Base-by-base conservation (phyloP, 306 rosid genomes). In the Chamaecrista fasciculata region DNA sequence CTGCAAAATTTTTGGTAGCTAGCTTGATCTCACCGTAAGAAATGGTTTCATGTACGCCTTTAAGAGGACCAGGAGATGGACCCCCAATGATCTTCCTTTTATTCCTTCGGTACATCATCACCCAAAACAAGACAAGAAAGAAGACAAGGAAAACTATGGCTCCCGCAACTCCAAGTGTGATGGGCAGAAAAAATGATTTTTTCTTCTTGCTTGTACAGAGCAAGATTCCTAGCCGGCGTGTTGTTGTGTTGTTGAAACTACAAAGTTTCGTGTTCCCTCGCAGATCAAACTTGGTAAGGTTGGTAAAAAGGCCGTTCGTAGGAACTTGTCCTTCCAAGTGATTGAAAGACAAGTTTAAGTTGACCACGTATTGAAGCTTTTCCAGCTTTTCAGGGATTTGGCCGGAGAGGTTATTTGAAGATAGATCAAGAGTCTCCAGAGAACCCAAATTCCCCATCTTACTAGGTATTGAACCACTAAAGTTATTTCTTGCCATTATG, bases 1-100 rank as follows among this genome's bases (percentile, higher is more conserved):
- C 82, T 15, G 97, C 87, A 82, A 91, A 91, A 52, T 86, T 88
- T 73, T 81, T 79, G 50, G 97, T 91, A 55, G 96, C 97, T 10
- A 83, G 82, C 63, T 66, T 82, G n/a, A 91, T 87, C 39, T 89
- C 97, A 60, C 80, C 74, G 74, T 89, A 89, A 16, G 80, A 40
- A 39, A 79, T 58, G 48, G 51, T 75, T 23, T 74, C 70, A 57
- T 69, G 74, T 4, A 57, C 59, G 9, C 61, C 80, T 11, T 16
- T 75, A 2, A 49, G 50, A 64, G 70, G 61, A 5, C 24, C 8
- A 55, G 56, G n/a, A 47, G 56, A 23, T 23, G 50, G 37, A 70
- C 4, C 5, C 5, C 21, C 18, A 0, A 40, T 57, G 23, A 49
- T 37, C 49, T 63, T 75, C 77, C 24, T 70, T 66, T 58, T 79